phyloP scores from a whole-genome alignment of 306 rosid genomes.

The Cucurbita argyrosperma region DNA sequence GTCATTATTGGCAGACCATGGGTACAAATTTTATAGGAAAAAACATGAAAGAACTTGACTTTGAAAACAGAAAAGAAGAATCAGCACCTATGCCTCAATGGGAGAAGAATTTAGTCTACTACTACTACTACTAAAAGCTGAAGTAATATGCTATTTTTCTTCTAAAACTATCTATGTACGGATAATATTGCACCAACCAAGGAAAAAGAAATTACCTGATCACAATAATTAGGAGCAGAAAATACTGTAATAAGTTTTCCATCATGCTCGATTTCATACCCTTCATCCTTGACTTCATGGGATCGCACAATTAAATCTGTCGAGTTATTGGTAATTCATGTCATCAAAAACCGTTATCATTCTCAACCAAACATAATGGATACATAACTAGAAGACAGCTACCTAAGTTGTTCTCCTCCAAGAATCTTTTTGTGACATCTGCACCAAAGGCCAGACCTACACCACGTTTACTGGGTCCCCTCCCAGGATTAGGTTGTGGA shows the following conservation, averaged over 20 bases:
- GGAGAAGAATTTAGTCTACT: background rate
- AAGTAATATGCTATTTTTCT: background rate
- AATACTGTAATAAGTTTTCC: constrained; percentile 96
- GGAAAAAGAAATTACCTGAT: constrained; percentile 52
- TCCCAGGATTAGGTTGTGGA: constrained; percentile 86
- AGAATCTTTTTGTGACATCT: constrained; percentile 78
- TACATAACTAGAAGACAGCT: background rate
- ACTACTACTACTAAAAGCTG: background rate
- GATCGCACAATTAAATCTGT: constrained; percentile 94
- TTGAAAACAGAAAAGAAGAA: background rate
- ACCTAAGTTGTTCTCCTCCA: constrained; percentile 88
- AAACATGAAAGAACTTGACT: background rate
- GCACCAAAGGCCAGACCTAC: constrained; percentile 91
- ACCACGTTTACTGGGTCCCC: constrained; percentile 99
- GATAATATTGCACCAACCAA: background rate
- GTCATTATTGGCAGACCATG: background rate
- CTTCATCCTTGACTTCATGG: constrained; percentile 99
- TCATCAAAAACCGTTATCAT: background rate
- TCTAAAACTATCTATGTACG: background rate
- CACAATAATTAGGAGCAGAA: constrained; percentile 99
- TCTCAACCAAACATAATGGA: background rate
- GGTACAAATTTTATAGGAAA: background rate
- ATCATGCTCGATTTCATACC: constrained; percentile 91
- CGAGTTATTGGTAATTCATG: constrained; percentile 2
- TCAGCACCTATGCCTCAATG: background rate